phyloP scores from a whole-genome alignment of 192 early-diverging fungal species.

The Spinellus fusiger region DNA sequence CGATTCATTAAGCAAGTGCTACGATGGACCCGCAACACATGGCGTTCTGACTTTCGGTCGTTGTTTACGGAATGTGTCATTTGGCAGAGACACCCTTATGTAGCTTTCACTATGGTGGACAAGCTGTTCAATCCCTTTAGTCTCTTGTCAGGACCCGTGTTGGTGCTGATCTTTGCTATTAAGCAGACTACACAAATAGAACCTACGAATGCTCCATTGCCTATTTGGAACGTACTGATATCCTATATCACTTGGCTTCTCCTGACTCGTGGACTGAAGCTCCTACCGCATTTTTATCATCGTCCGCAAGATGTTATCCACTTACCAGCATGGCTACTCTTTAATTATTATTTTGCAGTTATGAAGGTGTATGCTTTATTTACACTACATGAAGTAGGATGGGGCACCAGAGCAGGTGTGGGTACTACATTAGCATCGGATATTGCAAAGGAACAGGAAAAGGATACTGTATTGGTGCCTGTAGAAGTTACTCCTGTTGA shows the following conservation, averaged over 20 bases:
- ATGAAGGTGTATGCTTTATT: constrained; percentile 55
- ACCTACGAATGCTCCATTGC: constrained; percentile 23
- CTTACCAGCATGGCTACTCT: constrained; percentile 49
- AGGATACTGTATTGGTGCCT: not conserved
- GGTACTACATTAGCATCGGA: constrained; percentile 23
- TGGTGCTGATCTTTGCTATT: constrained; percentile 37
- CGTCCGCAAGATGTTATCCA: constrained; percentile 47
- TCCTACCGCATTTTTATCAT: constrained; percentile 47
- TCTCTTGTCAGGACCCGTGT: constrained; percentile 46
- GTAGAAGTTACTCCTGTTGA: not conserved
- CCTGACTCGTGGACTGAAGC: constrained; percentile 49
- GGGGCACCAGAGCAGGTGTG: constrained; percentile 48
- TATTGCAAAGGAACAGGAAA: constrained; percentile 23
- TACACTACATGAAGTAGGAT: constrained; percentile 51
- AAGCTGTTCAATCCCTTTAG: constrained; percentile 57
- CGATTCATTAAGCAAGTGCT: constrained; percentile 53
- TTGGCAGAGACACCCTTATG: constrained; percentile 51
- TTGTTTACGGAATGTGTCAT: constrained; percentile 48
- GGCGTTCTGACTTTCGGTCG: constrained; percentile 48
- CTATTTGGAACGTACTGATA: constrained; percentile 43
- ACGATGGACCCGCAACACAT: constrained; percentile 60
- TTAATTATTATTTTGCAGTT: constrained; percentile 54
- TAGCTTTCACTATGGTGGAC: constrained; percentile 58
- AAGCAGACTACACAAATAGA: constrained; percentile 5
- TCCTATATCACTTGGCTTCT: constrained; percentile 51